Conservation (phyloP, 768 basidiomycete genomes). For the Grammothele lineata region DNA sequence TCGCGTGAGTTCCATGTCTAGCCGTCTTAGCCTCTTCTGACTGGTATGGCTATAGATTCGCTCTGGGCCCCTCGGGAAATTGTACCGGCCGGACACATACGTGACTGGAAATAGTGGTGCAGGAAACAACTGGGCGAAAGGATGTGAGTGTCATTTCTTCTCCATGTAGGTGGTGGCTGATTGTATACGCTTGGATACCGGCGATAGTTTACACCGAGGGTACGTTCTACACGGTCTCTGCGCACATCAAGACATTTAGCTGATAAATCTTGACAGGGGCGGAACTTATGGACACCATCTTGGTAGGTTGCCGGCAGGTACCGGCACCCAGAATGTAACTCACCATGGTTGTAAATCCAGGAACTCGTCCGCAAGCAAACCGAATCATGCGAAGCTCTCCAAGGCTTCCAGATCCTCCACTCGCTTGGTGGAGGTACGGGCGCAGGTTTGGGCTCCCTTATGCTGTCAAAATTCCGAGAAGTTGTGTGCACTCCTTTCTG, state of each 20-base stretch:
- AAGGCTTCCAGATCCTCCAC: slow-evolving; percentile 88
- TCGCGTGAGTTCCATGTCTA: slow-evolving; percentile 44
- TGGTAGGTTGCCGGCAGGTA: slow-evolving; percentile 48
- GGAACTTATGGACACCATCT: slow-evolving; percentile 82
- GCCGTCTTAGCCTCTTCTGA: background rate
- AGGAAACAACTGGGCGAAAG: slow-evolving; percentile 96
- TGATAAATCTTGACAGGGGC: slow-evolving; percentile 53
- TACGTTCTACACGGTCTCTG: slow-evolving; percentile 22
- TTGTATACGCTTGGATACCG: background rate
- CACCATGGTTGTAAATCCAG: slow-evolving; percentile 25
- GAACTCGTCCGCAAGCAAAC: slow-evolving; percentile 78
- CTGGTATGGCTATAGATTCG: slow-evolving; percentile 43
- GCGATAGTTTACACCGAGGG: slow-evolving; percentile 83
- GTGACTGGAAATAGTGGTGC: slow-evolving; percentile 60
- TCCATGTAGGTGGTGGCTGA: too few relatives aligned
- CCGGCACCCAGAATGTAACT: too few relatives aligned
- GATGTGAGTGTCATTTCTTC: slow-evolving; percentile 60
- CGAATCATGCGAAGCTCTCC: slow-evolving; percentile 79
- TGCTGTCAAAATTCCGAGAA: slow-evolving; percentile 80
- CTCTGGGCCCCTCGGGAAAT: slow-evolving; percentile 60
- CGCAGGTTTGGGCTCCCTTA: slow-evolving; percentile 76
- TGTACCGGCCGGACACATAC: slow-evolving; percentile 89
- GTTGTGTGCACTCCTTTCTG: slow-evolving; percentile 31
- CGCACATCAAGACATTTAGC: too few relatives aligned
- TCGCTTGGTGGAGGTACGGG: slow-evolving; percentile 92